Conservation (phyloP, 306 rosid genomes). For the Potentilla sterilis region DNA sequence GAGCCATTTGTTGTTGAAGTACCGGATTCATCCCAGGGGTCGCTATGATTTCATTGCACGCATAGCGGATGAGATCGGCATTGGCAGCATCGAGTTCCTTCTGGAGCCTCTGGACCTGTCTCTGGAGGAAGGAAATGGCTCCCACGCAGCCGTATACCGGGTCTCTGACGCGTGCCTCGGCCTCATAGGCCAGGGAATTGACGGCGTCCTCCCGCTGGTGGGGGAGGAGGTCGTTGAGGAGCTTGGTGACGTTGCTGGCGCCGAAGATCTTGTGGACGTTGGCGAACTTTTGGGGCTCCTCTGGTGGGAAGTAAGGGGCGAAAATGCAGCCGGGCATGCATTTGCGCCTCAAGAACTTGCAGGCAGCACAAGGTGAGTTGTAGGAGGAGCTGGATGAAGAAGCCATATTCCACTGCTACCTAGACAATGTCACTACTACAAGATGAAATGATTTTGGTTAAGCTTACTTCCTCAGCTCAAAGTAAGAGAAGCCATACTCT, state of each 20-base stretch:
- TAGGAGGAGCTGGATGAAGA: slow-evolving; percentile 66
- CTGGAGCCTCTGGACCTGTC: slow-evolving; percentile 91
- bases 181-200: slow-evolving; percentile 91
- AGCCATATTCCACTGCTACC: slow-evolving; percentile 33
- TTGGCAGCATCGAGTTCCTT: slow-evolving; percentile 91
- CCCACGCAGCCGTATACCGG: slow-evolving; percentile 97
- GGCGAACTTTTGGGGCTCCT: slow-evolving; percentile 92
- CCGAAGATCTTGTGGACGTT: slow-evolving; percentile 97
- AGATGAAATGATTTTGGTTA: not conserved
- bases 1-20: slow-evolving; percentile 14
- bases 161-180: slow-evolving; percentile 91
- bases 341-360: slow-evolving; percentile 90
- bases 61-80: slow-evolving; percentile 72
- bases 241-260: slow-evolving; percentile 95
- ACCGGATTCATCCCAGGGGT: slow-evolving; percentile 1
- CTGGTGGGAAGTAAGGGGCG: slow-evolving; percentile 96
- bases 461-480: not conserved
- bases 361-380: slow-evolving; percentile 92
- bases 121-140: slow-evolving; percentile 89
- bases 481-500: not conserved
- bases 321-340: slow-evolving; percentile 98
- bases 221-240: slow-evolving; percentile 86
- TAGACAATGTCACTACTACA: not conserved
- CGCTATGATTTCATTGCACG: slow-evolving; percentile 55
- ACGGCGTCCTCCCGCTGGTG: slow-evolving; percentile 97